Evolutionary conservation across 169 alveolate species (phyloP).

Genomic region (Cryptosporidium canis): DNA sequence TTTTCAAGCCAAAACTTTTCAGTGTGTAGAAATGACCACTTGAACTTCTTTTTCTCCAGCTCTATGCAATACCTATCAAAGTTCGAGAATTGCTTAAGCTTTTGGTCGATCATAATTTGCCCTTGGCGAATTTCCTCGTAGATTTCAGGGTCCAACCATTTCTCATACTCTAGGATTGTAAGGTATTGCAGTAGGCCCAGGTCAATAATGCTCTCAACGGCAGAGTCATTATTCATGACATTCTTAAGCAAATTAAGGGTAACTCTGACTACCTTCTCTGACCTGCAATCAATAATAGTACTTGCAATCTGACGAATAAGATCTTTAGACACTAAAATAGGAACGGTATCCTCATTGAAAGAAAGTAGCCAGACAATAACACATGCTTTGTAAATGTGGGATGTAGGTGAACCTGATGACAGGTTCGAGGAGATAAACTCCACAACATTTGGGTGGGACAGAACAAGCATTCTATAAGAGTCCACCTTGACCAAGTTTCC

Average conservation of each 20-base stretch:
- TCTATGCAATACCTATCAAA: conserved; percentile 84
- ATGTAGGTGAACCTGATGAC: conserved; percentile 28
- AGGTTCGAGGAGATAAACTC: conserved; percentile 40
- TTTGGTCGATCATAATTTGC: conserved; percentile 80
- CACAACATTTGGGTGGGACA: conserved; percentile 40
- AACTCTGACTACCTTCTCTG: conserved; percentile 77
- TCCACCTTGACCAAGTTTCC: conserved; percentile 64
- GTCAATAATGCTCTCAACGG: conserved; percentile 70
- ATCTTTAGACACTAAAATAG: conserved; percentile 42
- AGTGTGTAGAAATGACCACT: conserved; percentile 86
- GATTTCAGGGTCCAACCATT: conserved; percentile 85
- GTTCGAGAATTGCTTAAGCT: conserved; percentile 78
- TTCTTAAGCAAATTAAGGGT: conserved; percentile 61
- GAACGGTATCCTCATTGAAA: conserved; percentile 48
- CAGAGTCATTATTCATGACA: conserved; percentile 69
- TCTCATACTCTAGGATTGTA: conserved; percentile 84
- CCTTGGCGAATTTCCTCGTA: conserved; percentile 84
- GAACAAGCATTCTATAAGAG: conserved; percentile 56
- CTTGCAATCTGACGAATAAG: conserved; percentile 33
- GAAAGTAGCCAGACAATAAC: conserved; percentile 64
- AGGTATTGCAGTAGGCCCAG: conserved; percentile 68
- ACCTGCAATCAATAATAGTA: conserved; percentile 80
- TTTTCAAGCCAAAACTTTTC: conserved; percentile 86
- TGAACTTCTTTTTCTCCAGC: conserved; percentile 80
- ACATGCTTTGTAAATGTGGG: conserved; percentile 63